Evolutionary conservation across 1,139 yeast genomes (phyloP), one percentile per base, ranked within the genome.

Genomic region (Hanseniaspora sp.): DNA sequence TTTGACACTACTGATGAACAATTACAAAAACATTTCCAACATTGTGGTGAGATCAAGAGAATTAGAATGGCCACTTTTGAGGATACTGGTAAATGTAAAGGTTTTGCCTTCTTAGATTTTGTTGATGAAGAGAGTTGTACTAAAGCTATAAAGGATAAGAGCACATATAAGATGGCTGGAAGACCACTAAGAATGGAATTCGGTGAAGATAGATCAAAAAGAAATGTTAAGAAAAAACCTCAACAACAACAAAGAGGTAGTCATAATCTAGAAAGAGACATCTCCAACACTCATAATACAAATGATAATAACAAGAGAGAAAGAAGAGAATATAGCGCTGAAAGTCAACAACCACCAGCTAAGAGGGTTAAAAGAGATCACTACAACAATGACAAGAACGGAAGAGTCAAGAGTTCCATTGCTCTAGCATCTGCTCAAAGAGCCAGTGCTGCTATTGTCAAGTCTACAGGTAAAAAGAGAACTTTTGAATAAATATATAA

Each of bases 1-100:
- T 92, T 87, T 65, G 96, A 90, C 67, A 85, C 96, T n/a, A 85
- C 95, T 1, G 82, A 85, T 58, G 94, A 83, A 34, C 70, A 80
- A 59, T 73, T 92, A 46, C 82, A 79, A 59, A 83, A 80, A 61
- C 95, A 86, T 60, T 92, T 90, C 72, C 77, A 77, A 64, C 79
- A 75, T 58, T 72, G 74, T 59, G 96, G 96, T 34, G 90, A 86
- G 58, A 88, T 88, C 56, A 71, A 75, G 35, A 80, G 78, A 61
- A 79, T 90, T 55, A 78, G 98, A 67, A 90, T 90, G 95, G 97
- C 97, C 1, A 90, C 98, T 8, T 92, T 92, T 68, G 92, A 92
- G 70, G 98, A 92, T 65, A 74, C 86, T 44, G 97, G 97, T 1
- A 90, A 88, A 67, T 92, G 97, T 72, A 92, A 92, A 68, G 98